Percentiles rank a stretch among this genome's conserved stretches.
phyloP scores from a whole-genome alignment of 2,329 filamentous ascomycete genomes.

The Pseudogymnoascus sp. region DNA sequence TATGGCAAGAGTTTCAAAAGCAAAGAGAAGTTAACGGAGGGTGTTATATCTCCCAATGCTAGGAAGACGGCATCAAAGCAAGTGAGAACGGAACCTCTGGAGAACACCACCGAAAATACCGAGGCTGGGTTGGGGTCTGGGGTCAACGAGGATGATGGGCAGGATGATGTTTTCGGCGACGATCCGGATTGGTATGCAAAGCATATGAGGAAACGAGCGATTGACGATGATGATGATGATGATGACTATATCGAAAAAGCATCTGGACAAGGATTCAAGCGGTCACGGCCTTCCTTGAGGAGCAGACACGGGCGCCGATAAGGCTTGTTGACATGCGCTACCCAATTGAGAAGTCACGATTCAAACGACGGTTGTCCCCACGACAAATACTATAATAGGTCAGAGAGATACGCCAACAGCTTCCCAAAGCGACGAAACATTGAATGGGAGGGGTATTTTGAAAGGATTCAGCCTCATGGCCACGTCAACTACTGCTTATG shows the following conservation, averaged over 20 bases:
- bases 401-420: neutral
- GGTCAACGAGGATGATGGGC: neutral
- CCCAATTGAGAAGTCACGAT: neutral
- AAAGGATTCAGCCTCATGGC: neutral
- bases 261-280: neutral
- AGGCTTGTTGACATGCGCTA: neutral
- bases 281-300: neutral
- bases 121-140: neutral
- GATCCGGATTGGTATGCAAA: neutral
- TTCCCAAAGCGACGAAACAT: neutral
- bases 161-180: neutral
- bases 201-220: neutral
- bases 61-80: neutral
- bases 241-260: neutral
- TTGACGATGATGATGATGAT: neutral
- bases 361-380: neutral
- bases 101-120: neutral
- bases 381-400: neutral
- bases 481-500: neutral
- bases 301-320: neutral
- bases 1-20: conserved; percentile 59
- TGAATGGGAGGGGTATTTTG: neutral
- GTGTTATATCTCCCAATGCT: neutral
- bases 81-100: neutral
- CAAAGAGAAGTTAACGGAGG: neutral